A percentile compares a stretch with the other conserved stretches of the same genome.
Conservation (phyloP, 139 green algal species). For the Chlorella vulgaris region DNA sequence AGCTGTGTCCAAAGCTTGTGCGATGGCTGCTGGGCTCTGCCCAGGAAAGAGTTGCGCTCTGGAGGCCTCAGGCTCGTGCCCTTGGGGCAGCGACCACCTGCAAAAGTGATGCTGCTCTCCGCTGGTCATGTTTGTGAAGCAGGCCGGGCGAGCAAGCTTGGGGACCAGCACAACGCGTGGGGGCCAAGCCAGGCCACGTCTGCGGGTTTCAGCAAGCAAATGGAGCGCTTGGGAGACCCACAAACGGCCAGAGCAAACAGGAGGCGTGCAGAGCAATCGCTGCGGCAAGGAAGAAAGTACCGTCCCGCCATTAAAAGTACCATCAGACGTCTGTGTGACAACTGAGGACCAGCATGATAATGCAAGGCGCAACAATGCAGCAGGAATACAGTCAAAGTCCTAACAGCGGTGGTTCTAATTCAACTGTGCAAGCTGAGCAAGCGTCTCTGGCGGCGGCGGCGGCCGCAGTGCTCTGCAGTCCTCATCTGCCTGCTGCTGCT, state of each 20-base stretch:
- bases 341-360: too few species aligned
- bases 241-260: too few species aligned
- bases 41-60: background rate
- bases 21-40: background rate
- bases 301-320: too few species aligned
- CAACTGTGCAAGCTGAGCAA: background rate
- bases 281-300: too few species aligned
- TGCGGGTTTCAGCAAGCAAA: too few species aligned
- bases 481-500: background rate
- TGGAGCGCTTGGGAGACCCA: too few species aligned
- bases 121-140: background rate
- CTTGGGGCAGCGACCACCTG: background rate
- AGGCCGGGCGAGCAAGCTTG: background rate
- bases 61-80: background rate
- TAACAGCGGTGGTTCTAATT: background rate
- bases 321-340: too few species aligned
- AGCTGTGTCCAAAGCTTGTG: background rate
- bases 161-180: too few species aligned
- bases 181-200: too few species aligned
- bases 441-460: background rate
- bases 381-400: too few species aligned
- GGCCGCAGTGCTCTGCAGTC: background rate
- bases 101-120: slow-evolving; percentile 2
- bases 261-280: too few species aligned
- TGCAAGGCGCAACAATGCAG: too few species aligned